Percentiles rank a stretch among this genome's conserved stretches.
phyloP scores from a whole-genome alignment of 495 filamentous ascomycete genomes.

The Jackrogersella multiformis region DNA sequence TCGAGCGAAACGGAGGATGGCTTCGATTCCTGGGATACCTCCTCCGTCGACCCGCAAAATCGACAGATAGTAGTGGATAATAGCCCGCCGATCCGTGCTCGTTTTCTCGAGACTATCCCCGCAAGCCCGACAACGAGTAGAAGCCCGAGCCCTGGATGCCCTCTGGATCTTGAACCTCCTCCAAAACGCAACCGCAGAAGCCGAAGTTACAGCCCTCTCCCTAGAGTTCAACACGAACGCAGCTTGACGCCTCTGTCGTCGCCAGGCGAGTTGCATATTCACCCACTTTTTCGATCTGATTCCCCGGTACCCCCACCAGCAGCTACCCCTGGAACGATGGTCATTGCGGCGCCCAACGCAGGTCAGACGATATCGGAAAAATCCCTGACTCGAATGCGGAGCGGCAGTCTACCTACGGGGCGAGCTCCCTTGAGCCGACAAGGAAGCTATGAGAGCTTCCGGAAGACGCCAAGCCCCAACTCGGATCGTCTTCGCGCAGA shows the following conservation, averaged over 20 bases:
- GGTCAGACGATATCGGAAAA: slow-evolving; percentile 71
- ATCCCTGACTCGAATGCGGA: slow-evolving; percentile 72
- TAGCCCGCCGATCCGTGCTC: slow-evolving; percentile 54
- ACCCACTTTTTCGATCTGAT: slow-evolving; percentile 83
- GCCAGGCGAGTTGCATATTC: slow-evolving; percentile 76
- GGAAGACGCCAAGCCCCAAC: slow-evolving; percentile 41
- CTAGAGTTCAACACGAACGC: slow-evolving; percentile 45
- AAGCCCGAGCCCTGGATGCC: slow-evolving; percentile 58
- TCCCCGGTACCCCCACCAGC: slow-evolving; percentile 75
- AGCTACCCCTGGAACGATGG: slow-evolving; percentile 72
- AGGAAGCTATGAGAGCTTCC: slow-evolving; percentile 59
- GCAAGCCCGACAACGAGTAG: slow-evolving; percentile 62
- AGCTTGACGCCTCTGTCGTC: slow-evolving; percentile 49
- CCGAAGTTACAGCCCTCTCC: slow-evolving; percentile 56
- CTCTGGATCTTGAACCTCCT: slow-evolving; percentile 56
- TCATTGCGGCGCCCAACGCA: slow-evolving; percentile 74
- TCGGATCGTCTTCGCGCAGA: slow-evolving; percentile 38
- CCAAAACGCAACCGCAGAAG: slow-evolving; percentile 52
- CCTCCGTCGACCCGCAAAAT: slow-evolving; percentile 65
- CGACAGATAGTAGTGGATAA: slow-evolving; percentile 62
- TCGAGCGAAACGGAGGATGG: slow-evolving; percentile 58
- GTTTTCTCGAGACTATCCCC: slow-evolving; percentile 68
- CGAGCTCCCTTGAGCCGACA: slow-evolving; percentile 62
- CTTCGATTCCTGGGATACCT: slow-evolving; percentile 77
- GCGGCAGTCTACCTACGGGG: slow-evolving; percentile 67